phyloP scores from a whole-genome alignment of 148 eudicot species.

The Camellia sinensis region DNA sequence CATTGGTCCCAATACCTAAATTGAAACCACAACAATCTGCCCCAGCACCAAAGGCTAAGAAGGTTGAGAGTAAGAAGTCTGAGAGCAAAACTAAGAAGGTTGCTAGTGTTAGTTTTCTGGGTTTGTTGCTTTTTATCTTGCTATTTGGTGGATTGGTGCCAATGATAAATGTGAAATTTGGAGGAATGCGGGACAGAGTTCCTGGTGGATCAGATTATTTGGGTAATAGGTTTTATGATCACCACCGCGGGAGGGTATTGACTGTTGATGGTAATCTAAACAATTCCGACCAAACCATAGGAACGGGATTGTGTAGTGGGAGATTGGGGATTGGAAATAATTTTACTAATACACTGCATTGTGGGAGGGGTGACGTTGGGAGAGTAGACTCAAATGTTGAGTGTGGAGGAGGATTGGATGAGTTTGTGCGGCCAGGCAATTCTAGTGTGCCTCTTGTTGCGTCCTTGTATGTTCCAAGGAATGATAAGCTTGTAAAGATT shows the following conservation, averaged over 20 bases:
- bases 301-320: constrained; percentile 27
- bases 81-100: constrained; percentile 83
- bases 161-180: constrained; percentile 62
- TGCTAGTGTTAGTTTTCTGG: constrained; percentile 83
- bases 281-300: constrained; percentile 25
- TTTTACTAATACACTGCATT: constrained; percentile 11
- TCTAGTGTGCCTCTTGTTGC: constrained; percentile 79
- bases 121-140: constrained; percentile 69
- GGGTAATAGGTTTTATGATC: constrained; percentile 28
- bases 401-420: constrained; percentile 21
- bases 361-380: constrained; percentile 24
- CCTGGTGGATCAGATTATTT: constrained; percentile 21
- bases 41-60: constrained; percentile 48
- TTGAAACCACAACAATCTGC: constrained; percentile 62
- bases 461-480: constrained; percentile 87
- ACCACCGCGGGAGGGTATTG: constrained; percentile 57
- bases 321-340: constrained; percentile 25
- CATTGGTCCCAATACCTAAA: constrained; percentile 83
- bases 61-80: constrained; percentile 52
- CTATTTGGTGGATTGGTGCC: constrained; percentile 85
- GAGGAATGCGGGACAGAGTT: constrained; percentile 28
- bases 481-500: constrained; percentile 89
- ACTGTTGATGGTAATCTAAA: constrained; percentile 40
- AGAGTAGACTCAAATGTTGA: constrained; percentile 19
- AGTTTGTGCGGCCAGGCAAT: constrained; percentile 36